Evolutionary conservation across 371 early-diverging fungal genomes (phyloP).

Genomic region (Amoeboradix gromovi): DNA sequence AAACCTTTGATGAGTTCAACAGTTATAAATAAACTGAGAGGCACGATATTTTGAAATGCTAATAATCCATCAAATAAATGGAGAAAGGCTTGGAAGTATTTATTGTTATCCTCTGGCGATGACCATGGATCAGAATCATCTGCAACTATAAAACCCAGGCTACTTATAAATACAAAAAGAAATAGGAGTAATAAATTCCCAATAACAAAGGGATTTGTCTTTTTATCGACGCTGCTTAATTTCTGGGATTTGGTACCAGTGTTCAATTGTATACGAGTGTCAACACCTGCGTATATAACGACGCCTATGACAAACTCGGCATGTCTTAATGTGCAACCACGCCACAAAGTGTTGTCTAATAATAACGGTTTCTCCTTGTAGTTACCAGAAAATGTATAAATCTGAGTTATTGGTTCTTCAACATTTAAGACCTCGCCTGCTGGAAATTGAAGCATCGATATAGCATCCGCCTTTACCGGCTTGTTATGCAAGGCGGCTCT

Average conservation of each 20-base stretch:
- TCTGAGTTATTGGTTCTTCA: constrained; percentile 28
- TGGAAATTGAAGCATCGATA: background rate
- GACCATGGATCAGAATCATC: background rate
- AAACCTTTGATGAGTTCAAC: constrained; percentile 37
- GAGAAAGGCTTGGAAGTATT: constrained; percentile 7
- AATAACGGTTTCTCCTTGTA: constrained; percentile 3
- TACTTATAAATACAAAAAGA: background rate
- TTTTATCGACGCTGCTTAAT: constrained; percentile 43
- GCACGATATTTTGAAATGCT: constrained; percentile 78
- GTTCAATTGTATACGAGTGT: constrained; percentile 72
- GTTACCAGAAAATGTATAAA: constrained; percentile 7
- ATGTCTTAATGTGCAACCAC: constrained; percentile 65
- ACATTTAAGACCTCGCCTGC: constrained; percentile 14
- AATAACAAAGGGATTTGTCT: constrained; percentile 21
- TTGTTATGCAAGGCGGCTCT: constrained; percentile 1
- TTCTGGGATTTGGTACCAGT: constrained; percentile 58
- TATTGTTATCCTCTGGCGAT: background rate
- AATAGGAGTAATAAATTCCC: constrained; percentile 7
- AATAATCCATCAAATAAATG: constrained; percentile 24
- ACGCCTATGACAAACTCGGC: constrained; percentile 56
- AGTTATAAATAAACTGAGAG: constrained; percentile 80
- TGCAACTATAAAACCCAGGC: background rate
- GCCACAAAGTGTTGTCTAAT: constrained; percentile 50
- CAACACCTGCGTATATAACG: constrained; percentile 57
- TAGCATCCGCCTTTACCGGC: background rate